Percentiles rank a stretch among this genome's conserved stretches.
Evolutionary conservation across 208 protist genomes (phyloP).

Genomic region (Acanthamoeba royreba): DNA sequence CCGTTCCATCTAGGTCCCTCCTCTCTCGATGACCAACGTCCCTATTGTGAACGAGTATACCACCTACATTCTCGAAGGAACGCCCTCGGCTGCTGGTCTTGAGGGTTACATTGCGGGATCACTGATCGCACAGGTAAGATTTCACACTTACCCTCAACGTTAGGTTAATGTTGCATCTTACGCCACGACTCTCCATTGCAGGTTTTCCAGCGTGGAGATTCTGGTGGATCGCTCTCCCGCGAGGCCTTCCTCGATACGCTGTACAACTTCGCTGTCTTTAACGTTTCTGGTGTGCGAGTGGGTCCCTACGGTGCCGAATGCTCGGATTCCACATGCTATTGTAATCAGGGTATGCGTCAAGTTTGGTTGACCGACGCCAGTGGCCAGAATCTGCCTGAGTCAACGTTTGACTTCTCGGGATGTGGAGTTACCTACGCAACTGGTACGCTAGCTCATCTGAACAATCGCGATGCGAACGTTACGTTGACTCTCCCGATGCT

Average conservation of each 20-base stretch:
- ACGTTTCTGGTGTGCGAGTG: neutral
- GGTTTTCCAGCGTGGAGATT: neutral
- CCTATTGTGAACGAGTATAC: neutral
- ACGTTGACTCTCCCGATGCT: too few relatives aligned
- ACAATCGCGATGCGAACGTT: too few relatives aligned
- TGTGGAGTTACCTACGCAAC: neutral
- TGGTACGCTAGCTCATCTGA: too few relatives aligned
- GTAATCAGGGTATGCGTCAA: slow-evolving; percentile 13
- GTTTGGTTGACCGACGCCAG: neutral
- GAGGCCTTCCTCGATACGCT: neutral
- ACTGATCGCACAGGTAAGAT: neutral
- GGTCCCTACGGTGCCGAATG: slow-evolving; percentile 7
- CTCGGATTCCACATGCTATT: neutral
- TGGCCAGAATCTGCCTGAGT: neutral
- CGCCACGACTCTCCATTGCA: neutral
- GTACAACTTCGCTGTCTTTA: neutral
- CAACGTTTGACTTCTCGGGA: neutral
- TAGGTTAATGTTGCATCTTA: too few relatives aligned
- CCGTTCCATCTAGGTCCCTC: too few relatives aligned
- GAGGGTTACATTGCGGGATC: neutral
- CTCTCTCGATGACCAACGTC: neutral
- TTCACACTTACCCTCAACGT: too few relatives aligned
- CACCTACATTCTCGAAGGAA: neutral
- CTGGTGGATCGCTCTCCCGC: neutral
- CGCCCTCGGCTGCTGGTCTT: neutral